Base-by-base conservation (phyloP, 768 basidiomycete genomes). In the Panaeolus papilionaceus region DNA sequence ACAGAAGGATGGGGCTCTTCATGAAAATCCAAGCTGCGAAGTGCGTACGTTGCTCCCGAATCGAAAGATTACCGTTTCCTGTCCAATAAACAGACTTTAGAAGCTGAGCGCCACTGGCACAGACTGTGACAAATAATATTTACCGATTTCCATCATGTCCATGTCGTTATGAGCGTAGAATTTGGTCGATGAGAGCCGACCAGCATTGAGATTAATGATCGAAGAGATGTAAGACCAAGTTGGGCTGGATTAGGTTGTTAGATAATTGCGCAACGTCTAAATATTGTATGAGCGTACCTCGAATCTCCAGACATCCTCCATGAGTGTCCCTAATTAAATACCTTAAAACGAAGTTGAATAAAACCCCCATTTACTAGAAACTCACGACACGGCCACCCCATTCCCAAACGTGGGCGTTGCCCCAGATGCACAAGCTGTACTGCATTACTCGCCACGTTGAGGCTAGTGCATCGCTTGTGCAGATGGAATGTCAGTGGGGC, bases 101-200 rank as follows among this genome's bases (percentile, higher is more conserved):
- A 18, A 14, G 12, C 1, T 4, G 18, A 44, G 11, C 14, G 18
- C 23, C 23, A 23, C 23, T 23, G 23, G 23, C 23, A 23, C 1
- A 18, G 14, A 44, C 33, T 5, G 5, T 18, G 16, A 44, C 5
- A 16, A 18, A 44, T 16, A 23, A 9, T 37, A 58, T 5, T 4
- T 58, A 58, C 54, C 54, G 12, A 58, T 58, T 8, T 58, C 54
- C 65, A 90, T 88, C 72, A 91, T 91, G 72, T 91, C 89, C 78
- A 91, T 79, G 67, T 91, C 90, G 66, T 91, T 91, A 65, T 84
- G 86, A 6, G 89, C 89, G 62, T 82, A 88, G 73, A 90, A 91
- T 73, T 90, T 86, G 1, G 86, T 86, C 6, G 39, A 20, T 20
- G 44, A 7, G 11, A 51, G 38, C 67, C 78, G 23, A 65, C 54